Evolutionary conservation across 2,329 filamentous ascomycete species (phyloP).

Genomic region (Sclerotiophoma versabilis): DNA sequence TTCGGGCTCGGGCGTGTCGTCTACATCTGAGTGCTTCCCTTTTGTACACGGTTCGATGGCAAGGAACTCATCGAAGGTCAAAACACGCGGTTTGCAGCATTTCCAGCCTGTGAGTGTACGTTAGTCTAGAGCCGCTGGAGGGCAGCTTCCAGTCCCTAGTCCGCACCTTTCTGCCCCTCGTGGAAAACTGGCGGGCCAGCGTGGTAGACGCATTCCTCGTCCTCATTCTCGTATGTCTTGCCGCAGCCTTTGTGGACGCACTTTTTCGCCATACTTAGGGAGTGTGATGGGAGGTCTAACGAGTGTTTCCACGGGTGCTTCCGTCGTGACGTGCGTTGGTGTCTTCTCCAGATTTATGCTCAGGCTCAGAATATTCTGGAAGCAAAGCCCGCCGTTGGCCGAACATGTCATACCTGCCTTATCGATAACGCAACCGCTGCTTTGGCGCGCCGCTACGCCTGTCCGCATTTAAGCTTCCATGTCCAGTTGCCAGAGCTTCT

Average conservation of each 20-base stretch:
- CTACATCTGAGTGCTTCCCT: conserved; percentile 89
- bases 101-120: conserved; percentile 78
- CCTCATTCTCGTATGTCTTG: conserved; percentile 81
- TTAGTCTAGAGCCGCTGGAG: conserved; percentile 12
- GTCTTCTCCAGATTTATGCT: conserved; percentile 24
- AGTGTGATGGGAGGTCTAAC: not conserved
- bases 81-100: conserved; percentile 95
- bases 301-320: conserved; percentile 13
- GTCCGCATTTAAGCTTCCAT: conserved; percentile 5
- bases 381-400: conserved; percentile 17
- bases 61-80: conserved; percentile 99
- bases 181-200: conserved; percentile 91
- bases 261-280: conserved; percentile 71
- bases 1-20: conserved; percentile 67
- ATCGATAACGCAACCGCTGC: conserved; percentile 4
- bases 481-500: not conserved
- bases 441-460: conserved; percentile 29
- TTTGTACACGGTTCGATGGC: conserved; percentile 89
- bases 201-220: conserved; percentile 90
- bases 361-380: conserved; percentile 48
- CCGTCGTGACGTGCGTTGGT: conserved; percentile 18
- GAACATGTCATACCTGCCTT: conserved; percentile 13
- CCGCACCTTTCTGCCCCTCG: conserved; percentile 92
- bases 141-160: conserved; percentile 1
- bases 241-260: conserved; percentile 97